phyloP scores from a whole-genome alignment of 2,329 filamentous ascomycete species.

The Fusarium humuli region DNA sequence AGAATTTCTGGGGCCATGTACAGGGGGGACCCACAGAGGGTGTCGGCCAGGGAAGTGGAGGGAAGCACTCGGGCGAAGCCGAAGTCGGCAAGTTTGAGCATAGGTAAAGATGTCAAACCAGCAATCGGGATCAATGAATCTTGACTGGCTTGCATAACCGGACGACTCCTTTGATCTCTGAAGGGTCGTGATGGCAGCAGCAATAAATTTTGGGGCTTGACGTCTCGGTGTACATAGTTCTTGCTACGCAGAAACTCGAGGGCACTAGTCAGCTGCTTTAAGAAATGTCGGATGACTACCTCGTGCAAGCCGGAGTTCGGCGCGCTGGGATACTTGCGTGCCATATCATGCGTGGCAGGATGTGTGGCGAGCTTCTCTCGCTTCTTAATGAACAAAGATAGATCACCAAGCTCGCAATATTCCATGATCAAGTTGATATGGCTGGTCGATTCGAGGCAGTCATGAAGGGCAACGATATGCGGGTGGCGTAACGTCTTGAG shows the following conservation, averaged over 20 bases:
- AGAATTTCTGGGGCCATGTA: conserved; percentile 99
- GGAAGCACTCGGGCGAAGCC: conserved; percentile 96
- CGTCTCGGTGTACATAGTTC: conserved; percentile 94
- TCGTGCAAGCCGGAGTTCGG: conserved; percentile 90
- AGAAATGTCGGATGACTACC: conserved; percentile 94
- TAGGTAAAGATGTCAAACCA: conserved; percentile 86
- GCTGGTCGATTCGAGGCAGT: conserved; percentile 86
- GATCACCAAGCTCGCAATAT: conserved; percentile 94
- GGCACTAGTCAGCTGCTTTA: conserved; percentile 93
- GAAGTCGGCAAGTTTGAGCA: conserved; percentile 98
- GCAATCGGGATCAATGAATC: conserved; percentile 84
- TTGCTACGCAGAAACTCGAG: conserved; percentile 86
- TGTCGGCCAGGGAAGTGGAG: conserved; percentile 91
- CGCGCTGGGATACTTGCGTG: conserved; percentile 89
- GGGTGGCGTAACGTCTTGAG: conserved; percentile 93
- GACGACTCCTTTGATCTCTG: conserved; percentile 63
- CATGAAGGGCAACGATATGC: conserved; percentile 95
- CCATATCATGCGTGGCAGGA: conserved; percentile 87
- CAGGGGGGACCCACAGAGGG: conserved; percentile 92
- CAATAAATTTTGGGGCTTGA: conserved; percentile 96
- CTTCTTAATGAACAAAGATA: conserved; percentile 97
- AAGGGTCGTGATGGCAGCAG: conserved; percentile 85
- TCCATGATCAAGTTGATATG: conserved; percentile 99
- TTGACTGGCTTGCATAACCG: conserved; percentile 80
- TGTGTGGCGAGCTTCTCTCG: conserved; percentile 83